Conservation (phyloP, 177 flowering plant species). For the Vitis hybrid region DNA sequence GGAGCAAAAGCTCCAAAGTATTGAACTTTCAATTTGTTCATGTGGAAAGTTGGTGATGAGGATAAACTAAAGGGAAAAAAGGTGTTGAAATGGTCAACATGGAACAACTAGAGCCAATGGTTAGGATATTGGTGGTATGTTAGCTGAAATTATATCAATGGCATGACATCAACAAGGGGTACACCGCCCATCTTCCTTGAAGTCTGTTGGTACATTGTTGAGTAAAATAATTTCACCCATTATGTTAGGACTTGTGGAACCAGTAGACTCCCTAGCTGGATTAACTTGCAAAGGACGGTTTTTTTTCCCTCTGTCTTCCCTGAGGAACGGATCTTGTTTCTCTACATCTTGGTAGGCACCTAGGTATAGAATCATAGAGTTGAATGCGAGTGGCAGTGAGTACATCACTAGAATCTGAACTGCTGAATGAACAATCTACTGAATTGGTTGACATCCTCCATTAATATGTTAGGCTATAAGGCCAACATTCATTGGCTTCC, state of each 20-base stretch:
- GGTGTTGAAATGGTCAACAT: background rate
- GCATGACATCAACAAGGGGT: too few species aligned
- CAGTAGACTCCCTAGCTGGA: too few species aligned
- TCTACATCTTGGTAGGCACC: background rate
- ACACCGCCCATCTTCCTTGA: too few species aligned
- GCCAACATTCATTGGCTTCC: too few species aligned
- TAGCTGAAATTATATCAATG: background rate
- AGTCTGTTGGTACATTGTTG: too few species aligned
- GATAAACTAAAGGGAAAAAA: background rate
- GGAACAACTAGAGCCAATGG: background rate
- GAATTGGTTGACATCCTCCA: too few species aligned
- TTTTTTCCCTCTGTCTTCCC: background rate
- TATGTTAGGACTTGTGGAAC: too few species aligned
- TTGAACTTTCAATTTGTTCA: conserved; percentile 1
- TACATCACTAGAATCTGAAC: too few species aligned
- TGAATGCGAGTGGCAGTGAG: background rate
- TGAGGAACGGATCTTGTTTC: conserved; percentile 20
- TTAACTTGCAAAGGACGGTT: background rate
- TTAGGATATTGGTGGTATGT: background rate
- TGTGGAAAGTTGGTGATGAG: conserved; percentile 8
- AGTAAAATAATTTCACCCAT: too few species aligned
- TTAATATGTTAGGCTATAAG: too few species aligned
- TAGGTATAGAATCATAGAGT: background rate
- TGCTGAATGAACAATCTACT: background rate
- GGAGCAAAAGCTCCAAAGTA: conserved; percentile 5